Percentiles rank a stretch among this genome's conserved stretches.
Conservation (phyloP, 139 green algal genomes). For the Volvox reticuliferus region DNA sequence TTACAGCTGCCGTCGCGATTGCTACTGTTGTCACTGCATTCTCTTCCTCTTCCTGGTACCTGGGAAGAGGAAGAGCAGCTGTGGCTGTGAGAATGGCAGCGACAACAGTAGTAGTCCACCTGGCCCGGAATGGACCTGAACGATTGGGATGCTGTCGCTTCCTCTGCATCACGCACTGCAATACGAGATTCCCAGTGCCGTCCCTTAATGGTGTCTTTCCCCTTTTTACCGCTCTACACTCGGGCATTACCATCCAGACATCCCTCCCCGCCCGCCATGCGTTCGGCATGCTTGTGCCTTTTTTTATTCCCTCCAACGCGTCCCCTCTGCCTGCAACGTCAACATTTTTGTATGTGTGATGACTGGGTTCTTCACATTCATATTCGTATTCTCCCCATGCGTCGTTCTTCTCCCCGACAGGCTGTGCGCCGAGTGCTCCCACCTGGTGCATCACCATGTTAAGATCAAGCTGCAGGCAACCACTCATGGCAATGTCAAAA, state of each 20-base stretch:
- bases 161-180: too few species aligned
- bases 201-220: too few species aligned
- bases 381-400: neutral
- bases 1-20: neutral
- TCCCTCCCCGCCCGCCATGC: too few species aligned
- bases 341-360: too few species aligned
- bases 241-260: too few species aligned
- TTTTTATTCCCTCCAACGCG: neutral
- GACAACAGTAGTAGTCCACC: conserved; percentile 75
- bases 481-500: conserved; percentile 83
- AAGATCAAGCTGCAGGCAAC: conserved; percentile 79
- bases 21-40: neutral
- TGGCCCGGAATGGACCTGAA: conserved; percentile 73
- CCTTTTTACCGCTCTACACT: too few species aligned
- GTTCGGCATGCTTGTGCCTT: too few species aligned
- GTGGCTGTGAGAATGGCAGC: too few species aligned
- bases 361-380: too few species aligned
- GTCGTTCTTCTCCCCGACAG: neutral
- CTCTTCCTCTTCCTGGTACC: neutral
- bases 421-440: conserved; percentile 82
- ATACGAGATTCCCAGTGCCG: too few species aligned
- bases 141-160: too few species aligned
- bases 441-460: conserved; percentile 83
- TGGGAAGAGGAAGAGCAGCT: too few species aligned
- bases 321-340: neutral